Percentiles rank a stretch among this genome's conserved stretches.
Conservation (phyloP, 2,329 filamentous ascomycete genomes). For the Tolypocladium cylindrosporum region DNA sequence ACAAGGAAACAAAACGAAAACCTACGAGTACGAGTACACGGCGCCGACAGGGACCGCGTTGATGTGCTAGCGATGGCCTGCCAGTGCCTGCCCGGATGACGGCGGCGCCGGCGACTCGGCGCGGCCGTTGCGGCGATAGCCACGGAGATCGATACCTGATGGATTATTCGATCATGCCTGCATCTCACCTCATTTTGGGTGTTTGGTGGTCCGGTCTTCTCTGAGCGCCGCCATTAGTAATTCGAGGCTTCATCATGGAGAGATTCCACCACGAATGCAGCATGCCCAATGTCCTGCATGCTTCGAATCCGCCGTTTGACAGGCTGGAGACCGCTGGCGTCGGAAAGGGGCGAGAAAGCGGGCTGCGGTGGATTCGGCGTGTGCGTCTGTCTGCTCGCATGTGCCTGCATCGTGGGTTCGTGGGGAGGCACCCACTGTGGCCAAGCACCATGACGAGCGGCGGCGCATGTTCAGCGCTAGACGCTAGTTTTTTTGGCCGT, state of each 20-base stretch:
- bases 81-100: neutral
- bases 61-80: neutral
- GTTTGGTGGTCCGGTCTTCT: neutral
- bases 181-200: neutral
- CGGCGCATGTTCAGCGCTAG: neutral
- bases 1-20: neutral
- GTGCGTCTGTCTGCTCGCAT: no score
- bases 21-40: neutral
- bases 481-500: neutral
- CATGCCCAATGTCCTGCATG: neutral
- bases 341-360: neutral
- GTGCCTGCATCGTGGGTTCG: neutral
- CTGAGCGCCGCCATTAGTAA: neutral
- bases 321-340: neutral
- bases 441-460: neutral
- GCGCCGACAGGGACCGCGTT: neutral
- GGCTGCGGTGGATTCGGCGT: neutral
- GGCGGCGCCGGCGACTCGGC: neutral
- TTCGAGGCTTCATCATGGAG: neutral
- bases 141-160: neutral
- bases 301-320: neutral
- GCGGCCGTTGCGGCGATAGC: neutral
- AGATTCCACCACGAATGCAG: neutral
- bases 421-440: neutral
- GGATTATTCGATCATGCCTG: no score